Evolutionary conservation across 1,284 basidiomycete genomes (phyloP).

Genomic region (Apiotrichum akiyoshidainum): DNA sequence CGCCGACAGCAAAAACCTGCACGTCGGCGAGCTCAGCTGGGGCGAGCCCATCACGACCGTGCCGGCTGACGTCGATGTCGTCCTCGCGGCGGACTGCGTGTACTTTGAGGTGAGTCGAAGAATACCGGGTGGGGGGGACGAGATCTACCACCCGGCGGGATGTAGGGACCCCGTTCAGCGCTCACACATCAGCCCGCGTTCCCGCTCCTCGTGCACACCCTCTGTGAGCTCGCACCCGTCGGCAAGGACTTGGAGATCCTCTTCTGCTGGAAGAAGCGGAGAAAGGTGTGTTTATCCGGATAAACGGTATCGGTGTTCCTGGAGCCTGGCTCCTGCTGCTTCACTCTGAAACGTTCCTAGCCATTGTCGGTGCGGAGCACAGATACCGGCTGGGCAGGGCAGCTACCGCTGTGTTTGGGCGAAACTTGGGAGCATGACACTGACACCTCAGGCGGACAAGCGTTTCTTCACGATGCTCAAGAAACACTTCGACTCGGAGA

Average conservation of each 20-base stretch:
- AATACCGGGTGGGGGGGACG: background rate
- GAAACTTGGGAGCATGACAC: background rate
- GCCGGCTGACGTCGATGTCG: conserved; percentile 50
- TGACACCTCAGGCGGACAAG: conserved; percentile 69
- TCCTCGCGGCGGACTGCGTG: conserved; percentile 87
- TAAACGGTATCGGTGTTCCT: background rate
- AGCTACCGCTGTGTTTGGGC: background rate
- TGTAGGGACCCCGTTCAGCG: no score
- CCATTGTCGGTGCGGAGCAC: no score
- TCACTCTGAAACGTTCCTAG: no score
- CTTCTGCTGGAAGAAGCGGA: conserved; percentile 90
- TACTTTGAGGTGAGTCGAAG: conserved; percentile 66
- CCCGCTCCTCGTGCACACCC: conserved; percentile 76
- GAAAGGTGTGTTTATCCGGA: conserved; percentile 61
- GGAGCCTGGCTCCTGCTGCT: background rate
- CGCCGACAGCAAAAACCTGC: conserved; percentile 47
- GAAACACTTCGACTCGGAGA: conserved; percentile 66
- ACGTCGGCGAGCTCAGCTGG: conserved; percentile 72
- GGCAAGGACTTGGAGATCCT: conserved; percentile 63
- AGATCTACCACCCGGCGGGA: no score
- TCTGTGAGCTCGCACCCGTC: conserved; percentile 60
- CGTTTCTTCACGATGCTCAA: conserved; percentile 79
- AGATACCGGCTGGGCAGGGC: no score
- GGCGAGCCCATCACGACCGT: conserved; percentile 36
- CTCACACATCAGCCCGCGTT: conserved; percentile 63